Evolutionary conservation across 2,329 filamentous ascomycete genomes (phyloP).

Genomic region (Huntiella decipiens): DNA sequence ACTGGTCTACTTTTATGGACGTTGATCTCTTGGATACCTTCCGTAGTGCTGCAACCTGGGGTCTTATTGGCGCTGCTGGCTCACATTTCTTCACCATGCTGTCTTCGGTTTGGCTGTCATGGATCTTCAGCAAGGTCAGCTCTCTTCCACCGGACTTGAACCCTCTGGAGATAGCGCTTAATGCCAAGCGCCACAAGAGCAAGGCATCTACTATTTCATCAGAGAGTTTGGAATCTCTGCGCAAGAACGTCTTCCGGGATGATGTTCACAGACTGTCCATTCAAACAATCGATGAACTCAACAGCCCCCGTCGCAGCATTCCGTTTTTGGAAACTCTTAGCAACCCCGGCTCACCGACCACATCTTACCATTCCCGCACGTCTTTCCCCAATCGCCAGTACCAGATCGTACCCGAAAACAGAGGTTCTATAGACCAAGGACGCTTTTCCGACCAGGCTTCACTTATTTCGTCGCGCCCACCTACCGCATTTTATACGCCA

Average conservation of each 20-base stretch:
- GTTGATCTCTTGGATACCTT: slow-evolving; percentile 38
- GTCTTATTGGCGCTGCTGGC: slow-evolving; percentile 41
- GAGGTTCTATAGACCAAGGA: slow-evolving; percentile 16
- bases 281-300: slow-evolving; percentile 7
- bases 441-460: slow-evolving; percentile 26
- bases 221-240: slow-evolving; percentile 11
- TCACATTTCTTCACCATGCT: slow-evolving; percentile 53
- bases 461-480: slow-evolving; percentile 2
- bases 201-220: slow-evolving; percentile 34
- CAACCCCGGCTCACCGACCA: slow-evolving; percentile 31
- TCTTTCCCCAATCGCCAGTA: slow-evolving; percentile 38
- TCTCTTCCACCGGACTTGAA: slow-evolving; percentile 86
- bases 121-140: slow-evolving; percentile 67
- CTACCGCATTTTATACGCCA: slow-evolving; percentile 4
- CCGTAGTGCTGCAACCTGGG: slow-evolving; percentile 48
- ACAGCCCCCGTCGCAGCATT: slow-evolving; percentile 30
- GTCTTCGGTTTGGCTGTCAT: slow-evolving; percentile 54
- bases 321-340: slow-evolving; percentile 66
- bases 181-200: slow-evolving; percentile 54
- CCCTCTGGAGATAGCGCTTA: slow-evolving; percentile 71
- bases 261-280: slow-evolving; percentile 6
- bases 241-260: slow-evolving; percentile 5
- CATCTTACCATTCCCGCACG: slow-evolving; percentile 32
- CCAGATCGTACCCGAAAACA: slow-evolving; percentile 25
- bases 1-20: slow-evolving; percentile 52